A percentile compares a stretch with the other conserved stretches of the same genome.
phyloP scores from a whole-genome alignment of 1,284 basidiomycete species.

The Gymnopus androsaceus region DNA sequence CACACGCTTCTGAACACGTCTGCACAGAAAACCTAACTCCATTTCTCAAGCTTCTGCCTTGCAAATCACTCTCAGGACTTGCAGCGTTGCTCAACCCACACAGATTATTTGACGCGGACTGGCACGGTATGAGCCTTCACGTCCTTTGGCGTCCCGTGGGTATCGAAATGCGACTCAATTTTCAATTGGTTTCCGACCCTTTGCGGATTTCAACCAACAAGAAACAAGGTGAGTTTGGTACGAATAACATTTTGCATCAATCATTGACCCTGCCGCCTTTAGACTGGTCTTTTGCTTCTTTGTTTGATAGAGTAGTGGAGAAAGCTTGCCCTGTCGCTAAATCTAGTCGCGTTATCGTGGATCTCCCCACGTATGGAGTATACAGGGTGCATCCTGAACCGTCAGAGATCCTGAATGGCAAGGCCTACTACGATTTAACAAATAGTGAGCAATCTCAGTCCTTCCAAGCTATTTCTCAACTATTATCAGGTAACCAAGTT shows the following conservation, averaged over 20 bases:
- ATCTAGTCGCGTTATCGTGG: slow-evolving; percentile 53
- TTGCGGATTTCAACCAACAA: slow-evolving; percentile 53
- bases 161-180: slow-evolving; percentile 72
- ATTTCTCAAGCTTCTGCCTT: slow-evolving; percentile 92
- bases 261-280: slow-evolving; percentile 16
- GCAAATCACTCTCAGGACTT: slow-evolving; percentile 90
- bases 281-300: slow-evolving; percentile 80
- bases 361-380: slow-evolving; percentile 41
- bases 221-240: slow-evolving; percentile 51
- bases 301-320: slow-evolving; percentile 73
- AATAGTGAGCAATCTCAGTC: slow-evolving; percentile 39
- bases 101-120: slow-evolving; percentile 82
- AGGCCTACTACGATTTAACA: slow-evolving; percentile 52
- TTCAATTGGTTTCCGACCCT: slow-evolving; percentile 84
- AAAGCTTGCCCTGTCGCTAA: slow-evolving; percentile 61
- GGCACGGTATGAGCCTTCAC: slow-evolving; percentile 85
- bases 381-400: slow-evolving; percentile 57
- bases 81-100: slow-evolving; percentile 86
- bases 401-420: slow-evolving; percentile 28
- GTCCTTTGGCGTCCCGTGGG: slow-evolving; percentile 61
- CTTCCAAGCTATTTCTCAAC: slow-evolving; percentile 13
- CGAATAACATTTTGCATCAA: background rate
- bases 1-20: slow-evolving; percentile 80
- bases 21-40: slow-evolving; percentile 98
- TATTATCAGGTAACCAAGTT: slow-evolving; percentile 35